Evolutionary conservation across 306 rosid genomes (phyloP).

Genomic region (Cicer judaicum): DNA sequence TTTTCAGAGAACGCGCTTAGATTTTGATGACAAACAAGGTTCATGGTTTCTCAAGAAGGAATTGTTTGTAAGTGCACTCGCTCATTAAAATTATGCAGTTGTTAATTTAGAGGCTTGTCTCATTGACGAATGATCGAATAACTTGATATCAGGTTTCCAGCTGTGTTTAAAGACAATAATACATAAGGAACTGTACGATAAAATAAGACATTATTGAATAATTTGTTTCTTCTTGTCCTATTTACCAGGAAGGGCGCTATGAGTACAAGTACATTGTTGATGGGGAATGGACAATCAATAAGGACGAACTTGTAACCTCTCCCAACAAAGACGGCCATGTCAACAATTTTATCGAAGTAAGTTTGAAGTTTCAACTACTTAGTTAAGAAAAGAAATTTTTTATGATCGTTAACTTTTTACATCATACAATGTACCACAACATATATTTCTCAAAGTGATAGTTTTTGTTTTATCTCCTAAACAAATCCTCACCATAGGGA

Average conservation of each 20-base stretch:
- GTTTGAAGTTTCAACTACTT: conserved; percentile 42
- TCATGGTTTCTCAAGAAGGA: conserved; percentile 79
- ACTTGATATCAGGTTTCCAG: neutral
- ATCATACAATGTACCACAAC: conserved; percentile 1
- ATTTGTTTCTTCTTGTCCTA: conserved; percentile 27
- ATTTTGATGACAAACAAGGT: conserved; percentile 60
- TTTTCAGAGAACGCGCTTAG: conserved; percentile 78
- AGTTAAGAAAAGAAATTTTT: neutral
- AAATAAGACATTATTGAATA: neutral
- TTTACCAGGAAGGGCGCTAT: conserved; percentile 83
- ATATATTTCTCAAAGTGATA: neutral
- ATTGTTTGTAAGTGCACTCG: conserved; percentile 68
- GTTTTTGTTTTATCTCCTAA: neutral
- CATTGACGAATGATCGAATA: conserved; percentile 34
- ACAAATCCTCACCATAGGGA: conserved; percentile 1
- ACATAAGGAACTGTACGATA: neutral
- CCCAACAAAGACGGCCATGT: conserved; percentile 88
- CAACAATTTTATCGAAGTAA: conserved; percentile 80
- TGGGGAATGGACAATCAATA: conserved; percentile 76
- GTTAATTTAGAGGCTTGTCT: conserved; percentile 22
- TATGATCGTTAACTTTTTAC: neutral
- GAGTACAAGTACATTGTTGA: conserved; percentile 94
- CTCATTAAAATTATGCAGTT: conserved; percentile 11
- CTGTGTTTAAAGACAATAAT: neutral
- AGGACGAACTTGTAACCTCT: conserved; percentile 55